phyloP scores from a whole-genome alignment of 805 yeast species.

The Wickerhamomyces strasburgensis region DNA sequence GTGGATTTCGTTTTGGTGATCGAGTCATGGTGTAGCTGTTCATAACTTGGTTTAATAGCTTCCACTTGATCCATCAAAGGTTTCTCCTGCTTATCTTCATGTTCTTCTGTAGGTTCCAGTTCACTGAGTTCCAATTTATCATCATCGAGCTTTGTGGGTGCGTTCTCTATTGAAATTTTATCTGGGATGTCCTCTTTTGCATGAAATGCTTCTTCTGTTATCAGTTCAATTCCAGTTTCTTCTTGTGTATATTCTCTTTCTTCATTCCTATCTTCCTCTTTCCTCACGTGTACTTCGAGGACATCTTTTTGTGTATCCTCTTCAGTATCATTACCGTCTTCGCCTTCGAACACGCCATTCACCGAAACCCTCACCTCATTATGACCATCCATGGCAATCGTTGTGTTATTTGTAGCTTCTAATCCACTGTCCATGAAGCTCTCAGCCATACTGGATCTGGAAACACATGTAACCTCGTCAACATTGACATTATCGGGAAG shows the following conservation, averaged over 20 bases:
- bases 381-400: background rate
- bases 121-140: no score
- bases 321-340: no score
- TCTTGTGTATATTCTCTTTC: no score
- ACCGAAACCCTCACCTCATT: background rate
- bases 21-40: background rate
- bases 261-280: no score
- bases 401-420: background rate
- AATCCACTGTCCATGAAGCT: background rate
- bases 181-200: no score
- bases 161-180: no score
- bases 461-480: background rate
- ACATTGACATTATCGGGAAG: constrained; percentile 8
- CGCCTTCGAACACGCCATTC: no score
- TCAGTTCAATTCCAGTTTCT: no score
- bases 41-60: background rate
- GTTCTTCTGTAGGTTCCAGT: background rate
- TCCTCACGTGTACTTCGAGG: no score
- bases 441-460: background rate
- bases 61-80: background rate
- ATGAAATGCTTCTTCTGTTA: no score
- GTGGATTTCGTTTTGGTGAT: constrained; percentile 9
- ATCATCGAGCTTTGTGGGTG: no score
- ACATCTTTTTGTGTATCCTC: no score
- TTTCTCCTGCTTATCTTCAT: background rate